These are phyloP conservation scores for Tricholoma hemisulphureum DNA, from an alignment of 768 basidiomycete species.

Conservation along the genomic window DNA sequence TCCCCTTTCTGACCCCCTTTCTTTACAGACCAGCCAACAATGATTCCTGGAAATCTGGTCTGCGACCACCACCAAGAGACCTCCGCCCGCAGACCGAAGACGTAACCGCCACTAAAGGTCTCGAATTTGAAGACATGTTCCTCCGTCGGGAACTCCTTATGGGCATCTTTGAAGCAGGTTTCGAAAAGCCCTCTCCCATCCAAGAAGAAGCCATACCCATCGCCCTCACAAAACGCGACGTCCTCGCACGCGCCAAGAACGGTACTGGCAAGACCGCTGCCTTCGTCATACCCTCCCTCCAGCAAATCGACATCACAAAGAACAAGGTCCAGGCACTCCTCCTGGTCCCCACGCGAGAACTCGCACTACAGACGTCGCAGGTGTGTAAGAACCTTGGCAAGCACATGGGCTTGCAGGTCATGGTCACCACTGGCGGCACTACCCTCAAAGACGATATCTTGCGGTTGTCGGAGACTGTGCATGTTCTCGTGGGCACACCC, in stretches of 20 bases:
- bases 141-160: slow-evolving; percentile 94
- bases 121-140: slow-evolving; percentile 94
- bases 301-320: slow-evolving; percentile 81
- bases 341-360: slow-evolving; percentile 97
- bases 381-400: slow-evolving; percentile 97
- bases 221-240: slow-evolving; percentile 88
- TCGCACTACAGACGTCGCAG: slow-evolving; percentile 97
- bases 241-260: slow-evolving; percentile 94
- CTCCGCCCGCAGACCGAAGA: slow-evolving; percentile 94
- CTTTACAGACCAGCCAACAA: slow-evolving; percentile 31
- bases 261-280: slow-evolving; percentile 99
- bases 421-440: slow-evolving; percentile 99
- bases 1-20: background rate
- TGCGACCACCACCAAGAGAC: slow-evolving; percentile 89
- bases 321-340: slow-evolving; percentile 94
- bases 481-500: slow-evolving; percentile 96
- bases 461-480: slow-evolving; percentile 83
- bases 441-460: slow-evolving; percentile 98
- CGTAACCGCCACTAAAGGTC: slow-evolving; percentile 89
- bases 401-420: slow-evolving; percentile 93
- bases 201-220: slow-evolving; percentile 99
- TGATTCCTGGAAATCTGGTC: slow-evolving; percentile 70
- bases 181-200: slow-evolving; percentile 95
- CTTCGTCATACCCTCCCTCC: slow-evolving; percentile 96
- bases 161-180: slow-evolving; percentile 99